Base-by-base conservation (phyloP, 192 early-diverging fungal species). In the Kickxella alabastrina region DNA sequence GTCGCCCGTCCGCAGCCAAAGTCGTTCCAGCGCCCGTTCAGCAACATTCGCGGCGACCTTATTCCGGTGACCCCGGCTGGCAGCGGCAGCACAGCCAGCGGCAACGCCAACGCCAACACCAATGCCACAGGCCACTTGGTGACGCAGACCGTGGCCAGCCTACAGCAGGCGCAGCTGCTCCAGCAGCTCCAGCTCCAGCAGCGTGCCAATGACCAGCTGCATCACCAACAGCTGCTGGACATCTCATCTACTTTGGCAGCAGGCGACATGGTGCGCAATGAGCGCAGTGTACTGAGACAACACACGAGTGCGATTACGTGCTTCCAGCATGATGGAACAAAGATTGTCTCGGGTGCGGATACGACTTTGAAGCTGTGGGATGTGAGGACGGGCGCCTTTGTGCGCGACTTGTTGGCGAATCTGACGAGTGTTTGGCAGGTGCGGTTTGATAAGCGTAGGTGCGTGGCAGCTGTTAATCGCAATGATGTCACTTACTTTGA, bases 281-380 rank as follows among this genome's bases (percentile, higher is more conserved):
- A 85, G 79, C 31, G 92, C 3, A 38, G 38, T 18, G 52, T 75
- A 79, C n/a, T 93, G 92, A 59, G 59, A 61, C 25, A 88, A 81
- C 24, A 79, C 31, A 49, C 63, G 3, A 67, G 54, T 3, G 94
- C 97, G 8, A 99, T 99, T 39, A 99, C 97, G 3, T 98, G 95
- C 55, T 96, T 99, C 75, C 95, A 99, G 63, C 91, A 96, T 63
- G 97, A 99, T 62, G 82, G 80, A 10, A 77, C 82, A 25, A 95
- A 96, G 40, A 87, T 98, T 15, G 92, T 98, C 23, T 92, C 90
- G 13, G 97, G 97, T 2, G 90, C 90, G 3, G 97, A 95, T 50
- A 89, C 87, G 6, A 91, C 90, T 0, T 79, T 99, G 22, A 98
- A 98, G 62, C 81, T 98, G 56, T 99, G 97, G 95, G 93, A 99